phyloP scores from a whole-genome alignment of 2,329 filamentous ascomycete species.

The Aureobasidium sp. region DNA sequence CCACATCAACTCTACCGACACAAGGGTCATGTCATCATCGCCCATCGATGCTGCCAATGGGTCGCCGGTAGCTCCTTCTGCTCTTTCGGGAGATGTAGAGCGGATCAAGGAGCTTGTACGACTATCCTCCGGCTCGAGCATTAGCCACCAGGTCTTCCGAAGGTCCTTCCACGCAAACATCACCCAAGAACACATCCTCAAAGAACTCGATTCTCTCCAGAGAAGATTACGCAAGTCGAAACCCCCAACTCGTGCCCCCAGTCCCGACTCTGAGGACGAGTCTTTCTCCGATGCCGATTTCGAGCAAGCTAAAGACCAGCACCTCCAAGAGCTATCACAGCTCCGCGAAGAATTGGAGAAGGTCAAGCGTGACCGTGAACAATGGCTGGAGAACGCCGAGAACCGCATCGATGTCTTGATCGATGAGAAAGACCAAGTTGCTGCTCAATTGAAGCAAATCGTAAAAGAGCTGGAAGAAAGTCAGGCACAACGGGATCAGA shows the following conservation, averaged over 20 bases:
- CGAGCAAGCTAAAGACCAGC: conserved; percentile 12
- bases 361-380: conserved; percentile 26
- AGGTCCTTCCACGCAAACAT: conserved; percentile 17
- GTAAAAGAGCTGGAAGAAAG: conserved; percentile 16
- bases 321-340: conserved; percentile 15
- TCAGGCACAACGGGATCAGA: conserved; percentile 20
- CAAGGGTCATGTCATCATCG: conserved; percentile 7
- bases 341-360: conserved; percentile 17
- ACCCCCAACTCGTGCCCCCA: background rate
- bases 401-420: conserved; percentile 27
- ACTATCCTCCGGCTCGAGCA: conserved; percentile 14
- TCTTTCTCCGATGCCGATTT: conserved; percentile 9
- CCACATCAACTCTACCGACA: background rate
- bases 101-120: conserved; percentile 20
- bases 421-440: conserved; percentile 26
- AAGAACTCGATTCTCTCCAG: conserved; percentile 19
- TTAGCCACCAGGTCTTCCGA: conserved; percentile 19
- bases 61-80: background rate
- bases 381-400: conserved; percentile 30
- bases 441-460: conserved; percentile 18
- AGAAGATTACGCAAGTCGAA: conserved; percentile 12
- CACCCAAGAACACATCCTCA: conserved; percentile 18
- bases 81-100: conserved; percentile 17
- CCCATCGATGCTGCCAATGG: conserved; percentile 10
- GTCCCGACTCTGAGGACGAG: conserved; percentile 15